phyloP scores from a whole-genome alignment of 1,284 basidiomycete species.

The Erythrobasidium hasegawianum region DNA sequence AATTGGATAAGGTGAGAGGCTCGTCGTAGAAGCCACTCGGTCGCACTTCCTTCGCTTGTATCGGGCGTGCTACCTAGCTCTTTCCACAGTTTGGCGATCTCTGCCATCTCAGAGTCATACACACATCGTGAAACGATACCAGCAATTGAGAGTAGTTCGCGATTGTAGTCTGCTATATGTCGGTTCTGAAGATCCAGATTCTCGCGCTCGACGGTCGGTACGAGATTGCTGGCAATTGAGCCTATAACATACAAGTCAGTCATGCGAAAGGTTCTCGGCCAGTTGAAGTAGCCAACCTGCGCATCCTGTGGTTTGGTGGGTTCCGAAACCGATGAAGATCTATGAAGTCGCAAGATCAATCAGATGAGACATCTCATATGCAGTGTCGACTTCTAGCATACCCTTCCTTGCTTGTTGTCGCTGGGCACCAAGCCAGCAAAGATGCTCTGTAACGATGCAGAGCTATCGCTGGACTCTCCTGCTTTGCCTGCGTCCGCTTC shows the following conservation, averaged over 20 bases:
- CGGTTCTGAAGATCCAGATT: constrained; percentile 52
- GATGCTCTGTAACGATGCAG: constrained; percentile 58
- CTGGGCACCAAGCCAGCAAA: constrained; percentile 49
- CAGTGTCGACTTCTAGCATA: too few relatives aligned
- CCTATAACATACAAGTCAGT: too few relatives aligned
- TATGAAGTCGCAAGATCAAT: too few relatives aligned
- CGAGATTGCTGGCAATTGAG: constrained; percentile 86
- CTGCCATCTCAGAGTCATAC: constrained; percentile 76
- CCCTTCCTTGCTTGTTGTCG: constrained; percentile 34
- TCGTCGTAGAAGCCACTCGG: constrained; percentile 57
- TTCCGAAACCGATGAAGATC: constrained; percentile 53
- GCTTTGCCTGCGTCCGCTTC: constrained; percentile 64
- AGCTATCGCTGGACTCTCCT: constrained; percentile 56
- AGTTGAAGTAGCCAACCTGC: too few relatives aligned
- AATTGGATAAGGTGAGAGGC: constrained; percentile 82
- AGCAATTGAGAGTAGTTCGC: constrained; percentile 76
- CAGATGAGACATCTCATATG: too few relatives aligned
- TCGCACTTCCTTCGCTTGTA: constrained; percentile 43
- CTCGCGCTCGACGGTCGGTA: constrained; percentile 95
- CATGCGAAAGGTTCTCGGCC: too few relatives aligned
- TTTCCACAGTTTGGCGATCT: constrained; percentile 50
- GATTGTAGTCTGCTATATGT: constrained; percentile 64
- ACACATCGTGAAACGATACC: constrained; percentile 70
- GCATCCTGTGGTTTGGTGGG: constrained; percentile 87
- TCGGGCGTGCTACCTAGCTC: constrained; percentile 30